phyloP scores from a whole-genome alignment of 129 eudicot species.

The Artemisia annua region DNA sequence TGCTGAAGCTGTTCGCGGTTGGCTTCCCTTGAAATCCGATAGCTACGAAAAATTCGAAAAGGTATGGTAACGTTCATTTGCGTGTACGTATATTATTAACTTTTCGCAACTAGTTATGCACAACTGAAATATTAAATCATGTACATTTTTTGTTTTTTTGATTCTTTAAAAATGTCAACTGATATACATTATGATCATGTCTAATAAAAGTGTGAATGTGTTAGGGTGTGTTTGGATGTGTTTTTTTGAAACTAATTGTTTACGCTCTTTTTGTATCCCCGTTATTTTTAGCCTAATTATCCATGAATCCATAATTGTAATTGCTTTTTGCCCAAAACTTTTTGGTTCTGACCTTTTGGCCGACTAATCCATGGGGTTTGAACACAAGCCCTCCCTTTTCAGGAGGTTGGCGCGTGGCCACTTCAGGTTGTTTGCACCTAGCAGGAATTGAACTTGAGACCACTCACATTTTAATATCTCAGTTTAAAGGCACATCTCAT shows the following conservation, averaged over 20 bases:
- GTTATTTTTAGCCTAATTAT: neutral
- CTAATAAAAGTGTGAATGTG: no score
- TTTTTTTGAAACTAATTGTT: neutral
- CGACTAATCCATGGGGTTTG: neutral
- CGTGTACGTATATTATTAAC: no score
- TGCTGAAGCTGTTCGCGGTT: constrained; percentile 72
- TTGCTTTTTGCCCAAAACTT: neutral
- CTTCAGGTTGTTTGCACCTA: no score
- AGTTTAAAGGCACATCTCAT: neutral
- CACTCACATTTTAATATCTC: no score
- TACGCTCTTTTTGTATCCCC: no score
- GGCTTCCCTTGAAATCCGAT: constrained; percentile 68
- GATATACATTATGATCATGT: neutral
- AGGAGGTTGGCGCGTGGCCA: no score
- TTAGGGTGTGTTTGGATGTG: neutral
- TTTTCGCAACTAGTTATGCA: no score
- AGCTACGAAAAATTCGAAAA: constrained; percentile 63
- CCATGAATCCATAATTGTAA: neutral
- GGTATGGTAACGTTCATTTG: constrained; percentile 18
- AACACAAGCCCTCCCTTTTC: neutral
- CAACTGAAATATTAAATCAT: no score
- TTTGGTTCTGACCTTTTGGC: no score
- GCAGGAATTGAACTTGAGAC: no score
- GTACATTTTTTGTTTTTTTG: no score
- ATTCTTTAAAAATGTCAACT: no score